Percentiles rank a stretch among this genome's conserved stretches.
These are phyloP conservation scores for Fibroporia radiculosa DNA, from an alignment of 768 basidiomycete genomes.

Conservation along the genomic window DNA sequence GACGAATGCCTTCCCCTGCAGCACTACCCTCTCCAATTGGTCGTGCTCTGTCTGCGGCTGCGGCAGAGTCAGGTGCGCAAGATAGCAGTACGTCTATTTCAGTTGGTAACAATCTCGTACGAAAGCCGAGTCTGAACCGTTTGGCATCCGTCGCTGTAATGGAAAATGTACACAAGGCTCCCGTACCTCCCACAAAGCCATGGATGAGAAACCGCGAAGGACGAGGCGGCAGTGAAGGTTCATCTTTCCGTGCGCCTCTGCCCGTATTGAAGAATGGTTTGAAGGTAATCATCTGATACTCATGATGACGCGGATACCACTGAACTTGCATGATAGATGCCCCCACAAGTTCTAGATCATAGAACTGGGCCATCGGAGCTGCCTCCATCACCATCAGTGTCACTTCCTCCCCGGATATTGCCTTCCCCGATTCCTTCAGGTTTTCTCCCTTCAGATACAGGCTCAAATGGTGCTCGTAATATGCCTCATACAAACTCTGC, in stretches of 20 bases:
- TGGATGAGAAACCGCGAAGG: conserved; percentile 35
- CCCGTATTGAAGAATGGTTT: conserved; percentile 68
- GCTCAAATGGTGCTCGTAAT: conserved; percentile 5
- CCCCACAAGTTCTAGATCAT: conserved; percentile 61
- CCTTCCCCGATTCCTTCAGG: conserved; percentile 33
- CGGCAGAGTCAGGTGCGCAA: conserved; percentile 9
- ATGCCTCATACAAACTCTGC: conserved; percentile 19
- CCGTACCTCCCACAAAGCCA: conserved; percentile 36
- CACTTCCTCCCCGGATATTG: conserved; percentile 30
- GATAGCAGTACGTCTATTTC: not conserved
- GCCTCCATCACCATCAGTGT: conserved; percentile 61
- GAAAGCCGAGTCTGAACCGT: conserved; percentile 36
- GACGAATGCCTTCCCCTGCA: conserved; percentile 20
- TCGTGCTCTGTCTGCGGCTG: conserved; percentile 28
- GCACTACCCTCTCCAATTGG: conserved; percentile 24
- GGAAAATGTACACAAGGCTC: conserved; percentile 31
- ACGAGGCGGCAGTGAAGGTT: conserved; percentile 35
- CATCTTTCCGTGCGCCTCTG: conserved; percentile 16
- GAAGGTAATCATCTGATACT: conserved; percentile 40
- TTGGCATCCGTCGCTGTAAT: conserved; percentile 49
- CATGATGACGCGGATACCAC: not conserved
- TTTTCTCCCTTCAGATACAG: conserved; percentile 15
- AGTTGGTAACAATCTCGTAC: conserved; percentile 8
- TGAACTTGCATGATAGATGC: conserved; percentile 35
- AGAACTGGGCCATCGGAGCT: conserved; percentile 61